Conservation (phyloP, 345 rosid species). For the Geranium rotundifolium region DNA sequence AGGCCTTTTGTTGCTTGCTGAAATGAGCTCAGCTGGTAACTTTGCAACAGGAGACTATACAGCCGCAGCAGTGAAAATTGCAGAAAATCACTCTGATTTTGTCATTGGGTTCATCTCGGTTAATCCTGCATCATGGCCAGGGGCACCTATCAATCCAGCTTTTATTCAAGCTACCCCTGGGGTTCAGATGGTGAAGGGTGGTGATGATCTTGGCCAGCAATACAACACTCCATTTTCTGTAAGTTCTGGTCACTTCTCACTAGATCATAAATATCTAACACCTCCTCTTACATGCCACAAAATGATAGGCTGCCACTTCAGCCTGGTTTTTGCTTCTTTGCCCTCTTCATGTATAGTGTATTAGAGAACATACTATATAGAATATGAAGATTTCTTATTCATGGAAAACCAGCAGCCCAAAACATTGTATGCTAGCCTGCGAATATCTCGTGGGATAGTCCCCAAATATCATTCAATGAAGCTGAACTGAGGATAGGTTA, state of each 20-base stretch:
- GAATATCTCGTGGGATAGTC: no score
- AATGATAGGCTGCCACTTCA: not conserved
- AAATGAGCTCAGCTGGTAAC: slow-evolving; percentile 99
- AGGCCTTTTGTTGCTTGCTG: slow-evolving; percentile 83
- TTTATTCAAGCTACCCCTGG: slow-evolving; percentile 98
- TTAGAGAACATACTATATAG: not conserved
- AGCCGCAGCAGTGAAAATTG: slow-evolving; percentile 81
- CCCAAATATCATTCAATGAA: no score
- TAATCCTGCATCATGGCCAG: slow-evolving; percentile 94
- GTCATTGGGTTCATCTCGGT: slow-evolving; percentile 96
- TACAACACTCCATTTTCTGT: slow-evolving; percentile 93
- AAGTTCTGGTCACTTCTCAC: slow-evolving; percentile 16
- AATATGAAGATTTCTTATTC: no score
- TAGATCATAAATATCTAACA: not conserved
- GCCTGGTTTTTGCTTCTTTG: not conserved
- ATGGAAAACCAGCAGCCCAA: no score
- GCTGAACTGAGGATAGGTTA: no score
- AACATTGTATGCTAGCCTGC: no score
- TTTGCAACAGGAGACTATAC: slow-evolving; percentile 94
- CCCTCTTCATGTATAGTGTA: not conserved
- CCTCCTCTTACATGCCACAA: not conserved
- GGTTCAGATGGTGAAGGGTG: slow-evolving; percentile 86
- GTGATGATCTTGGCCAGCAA: slow-evolving; percentile 89
- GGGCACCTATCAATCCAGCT: slow-evolving; percentile 61
- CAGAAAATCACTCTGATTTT: slow-evolving; percentile 88